Evolutionary conservation across 257 asterid genomes (phyloP), one percentile per base, ranked within the genome.

Genomic region (Solanum boliviense): DNA sequence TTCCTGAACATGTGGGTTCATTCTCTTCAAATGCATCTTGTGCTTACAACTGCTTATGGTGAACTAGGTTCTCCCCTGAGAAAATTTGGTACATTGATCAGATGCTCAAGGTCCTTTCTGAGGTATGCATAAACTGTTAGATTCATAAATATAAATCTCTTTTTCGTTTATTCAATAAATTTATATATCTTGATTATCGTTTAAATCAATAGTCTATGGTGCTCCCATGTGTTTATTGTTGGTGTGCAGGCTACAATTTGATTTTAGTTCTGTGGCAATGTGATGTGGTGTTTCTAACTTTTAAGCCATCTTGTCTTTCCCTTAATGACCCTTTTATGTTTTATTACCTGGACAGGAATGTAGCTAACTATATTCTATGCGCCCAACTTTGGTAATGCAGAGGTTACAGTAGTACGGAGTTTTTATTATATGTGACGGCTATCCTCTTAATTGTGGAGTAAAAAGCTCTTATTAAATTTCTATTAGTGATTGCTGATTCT

Each of bases 41-140:
- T 81, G 35, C 85, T 81, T 81, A 81, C 85, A 81, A 81, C 85
- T 81, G 41, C 68, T 81, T 46, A 81, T 81, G 85, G 85, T 81
- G 68, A 52, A 78, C 85, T 94, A 97, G 99, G 97, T 96, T 93
- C 89, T 94, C 98, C 67, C 96, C 98, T 13, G 99, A 97, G 86
- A 97, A 96, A 90, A 90, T 92, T 71, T 97, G 99, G 99, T 96
- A 97, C 89, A 93, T 97, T 86, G 98, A 96, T 93, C 98, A 97
- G 92, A 94, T 97, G 98, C 95, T 97, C 88, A 96, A 95, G 94
- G 98, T 96, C 89, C 94, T 97, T 34, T 90, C 97, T 74, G 95
- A 94, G 99, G 99, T 97, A 94, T 52, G 84, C 62, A 78, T 39
- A 39, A 78, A 41, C 36, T 78, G 84, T 62, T 78, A 78, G 84